Base-by-base conservation (phyloP, 441 rosid genomes). In the Eutrema salsugineum region DNA sequence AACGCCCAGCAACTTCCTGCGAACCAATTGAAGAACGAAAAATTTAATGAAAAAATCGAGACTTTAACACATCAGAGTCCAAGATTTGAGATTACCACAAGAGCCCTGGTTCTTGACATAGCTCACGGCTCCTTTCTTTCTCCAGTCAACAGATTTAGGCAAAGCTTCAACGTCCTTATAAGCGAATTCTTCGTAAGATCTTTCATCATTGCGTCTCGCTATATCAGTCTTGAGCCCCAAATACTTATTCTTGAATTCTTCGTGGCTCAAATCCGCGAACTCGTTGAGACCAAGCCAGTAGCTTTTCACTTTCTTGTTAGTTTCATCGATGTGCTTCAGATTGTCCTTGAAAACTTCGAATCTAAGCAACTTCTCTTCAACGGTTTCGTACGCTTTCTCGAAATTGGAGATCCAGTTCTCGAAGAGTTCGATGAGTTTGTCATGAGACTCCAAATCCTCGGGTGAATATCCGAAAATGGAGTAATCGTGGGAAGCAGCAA, bases 101-200 rank as follows among this genome's bases (percentile, higher is more conserved):
- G 96, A 89, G 17, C 98, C 98, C 72, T 93, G 98, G 83, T 93
- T 93, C 89, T 93, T 93, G 71, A 91, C 87, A 2, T 71, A 66
- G 30, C 93, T 59, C 17, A 93, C 98, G 11, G 96, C 96, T 57
- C 98, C 96, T 78, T 87, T 91, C 87, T 89, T 88, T 78, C 98
- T 89, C 98, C 98, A 93, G 58, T 93, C 98, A 12, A 91, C 87
- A 14, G 96, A 88, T 68, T 83, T 91, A 15, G 98, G 97, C 75
- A 89, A 68, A 66, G 73, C 78, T 43, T 20, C 69, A 6, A 86
- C 86, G 72, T 87, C 83, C 38, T 77, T 73, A 28, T 85, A 85
- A 64, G 67, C 60, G 43, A 87, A 86, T 35, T 89, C 88, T 27
- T 76, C 78, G 20, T 47, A 63, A 20, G 78, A 17, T 20, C 77